These are phyloP conservation scores for Sapria himalayana DNA, from an alignment of 345 rosid species.

Conservation along the genomic window DNA sequence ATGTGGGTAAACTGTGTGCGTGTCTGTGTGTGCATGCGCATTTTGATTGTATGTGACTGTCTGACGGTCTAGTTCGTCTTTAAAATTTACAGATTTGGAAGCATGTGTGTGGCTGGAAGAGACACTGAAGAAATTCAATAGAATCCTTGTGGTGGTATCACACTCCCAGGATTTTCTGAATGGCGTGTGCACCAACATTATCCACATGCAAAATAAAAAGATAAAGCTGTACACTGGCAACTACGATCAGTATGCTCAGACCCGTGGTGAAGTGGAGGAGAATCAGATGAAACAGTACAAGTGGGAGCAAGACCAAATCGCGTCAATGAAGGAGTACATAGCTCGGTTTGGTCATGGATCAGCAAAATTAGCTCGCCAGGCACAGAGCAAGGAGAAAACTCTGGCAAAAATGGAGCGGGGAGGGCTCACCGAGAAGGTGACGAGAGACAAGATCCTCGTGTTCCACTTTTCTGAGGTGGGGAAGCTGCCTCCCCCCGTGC, in stretches of 20 bases:
- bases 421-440: constrained; percentile 81
- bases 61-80: too few species aligned
- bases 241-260: constrained; percentile 88
- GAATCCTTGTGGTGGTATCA: constrained; percentile 82
- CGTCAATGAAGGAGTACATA: constrained; percentile 94
- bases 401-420: constrained; percentile 99
- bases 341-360: constrained; percentile 99
- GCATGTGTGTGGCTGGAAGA: constrained; percentile 99
- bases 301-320: constrained; percentile 99
- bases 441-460: constrained; percentile 53
- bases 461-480: constrained; percentile 89
- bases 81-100: constrained; percentile 94
- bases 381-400: constrained; percentile 97
- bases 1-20: too few species aligned
- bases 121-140: constrained; percentile 69
- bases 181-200: constrained; percentile 90
- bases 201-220: constrained; percentile 85
- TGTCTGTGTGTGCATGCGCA: too few species aligned
- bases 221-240: constrained; percentile 78
- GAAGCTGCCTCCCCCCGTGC: constrained; percentile 94
- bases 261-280: constrained; percentile 85
- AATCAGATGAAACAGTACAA: constrained; percentile 98
- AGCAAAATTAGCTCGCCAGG: constrained; percentile 95
- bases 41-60: too few species aligned
- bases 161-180: constrained; percentile 97